phyloP scores from a whole-genome alignment of 805 yeast genomes.

The Ogataea paraovalis region DNA sequence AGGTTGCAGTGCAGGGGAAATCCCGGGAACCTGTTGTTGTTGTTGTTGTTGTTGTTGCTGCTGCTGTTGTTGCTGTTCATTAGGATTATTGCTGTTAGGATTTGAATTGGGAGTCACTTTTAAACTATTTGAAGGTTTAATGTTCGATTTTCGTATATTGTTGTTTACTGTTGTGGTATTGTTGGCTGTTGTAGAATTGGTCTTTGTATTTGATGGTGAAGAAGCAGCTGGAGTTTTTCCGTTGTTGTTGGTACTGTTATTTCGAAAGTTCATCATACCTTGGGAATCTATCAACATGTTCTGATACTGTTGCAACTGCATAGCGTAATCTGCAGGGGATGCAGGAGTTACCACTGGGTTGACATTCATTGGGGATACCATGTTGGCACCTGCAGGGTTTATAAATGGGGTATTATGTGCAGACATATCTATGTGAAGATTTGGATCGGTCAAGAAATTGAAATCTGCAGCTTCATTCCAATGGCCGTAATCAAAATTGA shows the following conservation, averaged over 20 bases:
- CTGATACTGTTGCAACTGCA: constrained; percentile 33
- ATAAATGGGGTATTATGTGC: constrained; percentile 14
- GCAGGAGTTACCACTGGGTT: constrained; percentile 18
- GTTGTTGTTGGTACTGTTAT: not conserved
- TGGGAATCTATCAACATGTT: constrained; percentile 30
- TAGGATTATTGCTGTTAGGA: constrained; percentile 2
- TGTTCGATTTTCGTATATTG: not conserved
- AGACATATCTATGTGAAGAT: constrained; percentile 15
- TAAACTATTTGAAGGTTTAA: not conserved
- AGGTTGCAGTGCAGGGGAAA: constrained; percentile 3
- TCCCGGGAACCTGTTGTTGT: not conserved
- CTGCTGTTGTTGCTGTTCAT: not conserved
- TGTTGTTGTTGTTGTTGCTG: constrained; percentile 1
- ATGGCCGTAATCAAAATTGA: constrained; percentile 24
- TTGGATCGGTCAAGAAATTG: constrained; percentile 21
- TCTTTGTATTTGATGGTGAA: not conserved
- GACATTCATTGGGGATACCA: constrained; percentile 23
- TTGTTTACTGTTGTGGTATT: constrained; percentile 3
- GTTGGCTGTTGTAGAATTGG: not conserved
- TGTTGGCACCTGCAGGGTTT: constrained; percentile 14
- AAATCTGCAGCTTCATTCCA: constrained; percentile 31
- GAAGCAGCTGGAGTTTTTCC: not conserved
- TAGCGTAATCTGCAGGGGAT: constrained; percentile 30
- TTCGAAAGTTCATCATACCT: constrained; percentile 16
- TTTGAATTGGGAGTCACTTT: not conserved